A percentile compares a stretch with the other conserved stretches of the same genome.
Conservation (phyloP, 768 basidiomycete species). For the Lactarius quietus region DNA sequence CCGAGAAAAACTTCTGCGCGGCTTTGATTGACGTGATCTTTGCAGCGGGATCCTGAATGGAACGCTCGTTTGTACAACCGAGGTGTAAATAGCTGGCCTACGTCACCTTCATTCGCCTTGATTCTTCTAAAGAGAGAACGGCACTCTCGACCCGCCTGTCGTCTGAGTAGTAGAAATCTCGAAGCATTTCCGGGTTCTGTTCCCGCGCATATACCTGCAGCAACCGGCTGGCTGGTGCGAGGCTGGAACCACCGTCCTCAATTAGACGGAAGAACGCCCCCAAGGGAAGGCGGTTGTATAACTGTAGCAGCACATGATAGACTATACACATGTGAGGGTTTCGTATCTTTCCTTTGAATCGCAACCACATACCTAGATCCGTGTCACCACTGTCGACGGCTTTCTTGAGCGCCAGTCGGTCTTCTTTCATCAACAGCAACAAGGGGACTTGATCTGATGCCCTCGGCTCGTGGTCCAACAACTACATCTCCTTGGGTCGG, state of each 20-base stretch:
- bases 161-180: conserved; percentile 98
- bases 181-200: conserved; percentile 85
- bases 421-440: conserved; percentile 93
- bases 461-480: conserved; percentile 86
- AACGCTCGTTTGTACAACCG: background rate
- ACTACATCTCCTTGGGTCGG: conserved; percentile 38
- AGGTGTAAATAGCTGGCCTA: background rate
- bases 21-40: conserved; percentile 69
- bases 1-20: conserved; percentile 92
- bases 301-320: conserved; percentile 87
- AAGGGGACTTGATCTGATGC: conserved; percentile 93
- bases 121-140: conserved; percentile 82
- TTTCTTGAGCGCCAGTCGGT: conserved; percentile 79
- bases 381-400: conserved; percentile 95
- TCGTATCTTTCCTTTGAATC: background rate
- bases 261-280: conserved; percentile 94
- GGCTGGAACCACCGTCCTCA: conserved; percentile 78
- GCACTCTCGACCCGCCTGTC: conserved; percentile 94
- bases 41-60: conserved; percentile 62
- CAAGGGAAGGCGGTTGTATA: conserved; percentile 76
- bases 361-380: conserved; percentile 65
- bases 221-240: conserved; percentile 71
- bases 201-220: conserved; percentile 89
- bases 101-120: conserved; percentile 58
- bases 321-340: conserved; percentile 45